Conservation (phyloP, 257 asterid species). For the Ehretia macrophylla region DNA sequence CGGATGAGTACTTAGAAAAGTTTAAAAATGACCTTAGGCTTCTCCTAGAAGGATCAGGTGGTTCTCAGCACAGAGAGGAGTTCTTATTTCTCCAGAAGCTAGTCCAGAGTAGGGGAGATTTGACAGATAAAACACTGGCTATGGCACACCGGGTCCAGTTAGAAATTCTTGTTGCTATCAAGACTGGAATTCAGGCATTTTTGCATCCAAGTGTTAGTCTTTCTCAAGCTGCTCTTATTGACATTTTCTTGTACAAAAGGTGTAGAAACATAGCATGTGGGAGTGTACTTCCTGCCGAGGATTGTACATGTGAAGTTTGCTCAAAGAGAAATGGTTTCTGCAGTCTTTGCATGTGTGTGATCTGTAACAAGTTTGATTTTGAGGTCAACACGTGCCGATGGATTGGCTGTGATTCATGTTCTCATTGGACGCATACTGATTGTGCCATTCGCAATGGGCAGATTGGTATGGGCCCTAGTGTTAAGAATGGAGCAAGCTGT, state of each 20-base stretch:
- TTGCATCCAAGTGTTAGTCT: conserved; percentile 94
- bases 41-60: conserved; percentile 83
- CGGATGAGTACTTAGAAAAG: conserved; percentile 76
- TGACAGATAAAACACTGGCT: conserved; percentile 62
- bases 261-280: conserved; percentile 94
- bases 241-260: conserved; percentile 74
- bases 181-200: conserved; percentile 92
- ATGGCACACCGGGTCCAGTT: conserved; percentile 79
- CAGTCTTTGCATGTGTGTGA: conserved; percentile 95
- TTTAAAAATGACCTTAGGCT: conserved; percentile 75
- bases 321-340: conserved; percentile 82
- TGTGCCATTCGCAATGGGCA: conserved; percentile 87
- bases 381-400: conserved; percentile 96
- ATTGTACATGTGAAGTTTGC: conserved; percentile 79
- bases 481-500: conserved; percentile 55
- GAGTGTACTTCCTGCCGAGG: conserved; percentile 76
- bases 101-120: conserved; percentile 72
- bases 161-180: conserved; percentile 81
- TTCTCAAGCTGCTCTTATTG: conserved; percentile 90
- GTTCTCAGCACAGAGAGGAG: conserved; percentile 85
- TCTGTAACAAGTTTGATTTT: conserved; percentile 89
- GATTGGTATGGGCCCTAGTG: conserved; percentile 75
- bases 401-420: conserved; percentile 92
- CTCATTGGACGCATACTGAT: conserved; percentile 99
- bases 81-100: conserved; percentile 79